Conservation (phyloP, 495 filamentous ascomycete species). For the Xylaria longipes region DNA sequence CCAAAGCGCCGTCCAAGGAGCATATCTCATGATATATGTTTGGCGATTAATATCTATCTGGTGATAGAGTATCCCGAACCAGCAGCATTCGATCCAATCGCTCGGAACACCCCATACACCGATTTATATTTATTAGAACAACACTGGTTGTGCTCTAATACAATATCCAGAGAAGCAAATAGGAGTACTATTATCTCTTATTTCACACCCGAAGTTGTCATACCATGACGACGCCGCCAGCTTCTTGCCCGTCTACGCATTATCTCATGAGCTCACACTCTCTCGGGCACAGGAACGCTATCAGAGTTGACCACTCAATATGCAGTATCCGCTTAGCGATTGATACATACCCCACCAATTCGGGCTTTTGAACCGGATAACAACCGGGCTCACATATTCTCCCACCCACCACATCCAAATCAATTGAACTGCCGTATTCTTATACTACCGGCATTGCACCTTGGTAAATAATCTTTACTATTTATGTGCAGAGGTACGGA, state of each 20-base stretch:
- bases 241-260: too few relatives aligned
- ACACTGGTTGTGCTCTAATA: too few relatives aligned
- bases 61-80: not conserved
- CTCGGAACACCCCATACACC: not conserved
- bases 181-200: not conserved
- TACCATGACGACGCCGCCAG: not conserved
- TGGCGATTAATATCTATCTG: not conserved
- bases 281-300: not conserved
- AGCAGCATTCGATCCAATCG: not conserved
- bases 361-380: conserved; percentile 6
- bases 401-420: not conserved
- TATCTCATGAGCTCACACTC: too few relatives aligned
- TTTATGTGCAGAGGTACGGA: not conserved
- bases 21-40: not conserved
- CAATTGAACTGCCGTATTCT: conserved; percentile 3
- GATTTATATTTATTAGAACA: not conserved
- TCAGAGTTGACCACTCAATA: not conserved
- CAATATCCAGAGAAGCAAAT: not conserved
- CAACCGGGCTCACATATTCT: not conserved
- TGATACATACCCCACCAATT: not conserved
- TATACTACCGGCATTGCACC: conserved; percentile 5
- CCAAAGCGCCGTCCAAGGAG: not conserved
- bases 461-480: not conserved
- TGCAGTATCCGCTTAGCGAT: not conserved
- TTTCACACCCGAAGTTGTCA: not conserved